Evolutionary conservation across 2,329 filamentous ascomycete species (phyloP).

Genomic region (Dactylellina parvicollis): DNA sequence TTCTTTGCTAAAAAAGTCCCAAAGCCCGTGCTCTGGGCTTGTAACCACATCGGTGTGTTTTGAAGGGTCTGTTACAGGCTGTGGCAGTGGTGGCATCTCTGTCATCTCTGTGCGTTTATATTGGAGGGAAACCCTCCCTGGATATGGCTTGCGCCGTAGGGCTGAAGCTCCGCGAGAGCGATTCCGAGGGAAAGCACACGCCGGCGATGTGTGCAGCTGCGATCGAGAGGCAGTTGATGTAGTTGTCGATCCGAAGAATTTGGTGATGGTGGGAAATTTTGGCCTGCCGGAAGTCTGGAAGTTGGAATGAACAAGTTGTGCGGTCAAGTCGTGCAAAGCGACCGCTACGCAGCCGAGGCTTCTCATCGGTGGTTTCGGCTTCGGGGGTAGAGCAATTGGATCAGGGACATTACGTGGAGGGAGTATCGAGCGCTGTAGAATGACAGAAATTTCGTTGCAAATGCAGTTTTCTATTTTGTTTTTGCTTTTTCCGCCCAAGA

Average conservation of each 20-base stretch:
- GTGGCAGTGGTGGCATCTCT: slow-evolving; percentile 67
- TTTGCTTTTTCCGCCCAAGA: too few relatives aligned
- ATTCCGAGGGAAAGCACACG: slow-evolving; percentile 36
- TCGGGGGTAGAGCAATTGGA: background rate
- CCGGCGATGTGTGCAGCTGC: slow-evolving; percentile 34
- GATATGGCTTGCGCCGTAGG: slow-evolving; percentile 36
- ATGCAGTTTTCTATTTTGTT: too few relatives aligned
- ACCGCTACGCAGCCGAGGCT: slow-evolving; percentile 14
- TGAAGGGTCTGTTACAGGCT: slow-evolving; percentile 71
- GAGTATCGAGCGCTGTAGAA: background rate
- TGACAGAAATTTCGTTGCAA: background rate
- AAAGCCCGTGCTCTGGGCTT: slow-evolving; percentile 84
- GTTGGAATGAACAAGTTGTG: slow-evolving; percentile 1
- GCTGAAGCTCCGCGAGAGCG: slow-evolving; percentile 42
- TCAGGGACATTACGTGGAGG: background rate
- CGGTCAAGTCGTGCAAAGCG: slow-evolving; percentile 31
- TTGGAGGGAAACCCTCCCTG: slow-evolving; percentile 43
- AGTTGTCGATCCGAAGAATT: too few relatives aligned
- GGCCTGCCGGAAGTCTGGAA: background rate
- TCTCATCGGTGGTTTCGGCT: slow-evolving; percentile 32
- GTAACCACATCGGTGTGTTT: slow-evolving; percentile 68
- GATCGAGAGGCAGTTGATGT: background rate
- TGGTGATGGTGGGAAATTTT: background rate
- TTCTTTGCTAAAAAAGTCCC: slow-evolving; percentile 84
- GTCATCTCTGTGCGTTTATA: slow-evolving; percentile 62